A percentile compares a stretch with the other conserved stretches of the same genome.
These are phyloP conservation scores for Begonia masoniana DNA, from an alignment of 306 rosid genomes.

Conservation along the genomic window DNA sequence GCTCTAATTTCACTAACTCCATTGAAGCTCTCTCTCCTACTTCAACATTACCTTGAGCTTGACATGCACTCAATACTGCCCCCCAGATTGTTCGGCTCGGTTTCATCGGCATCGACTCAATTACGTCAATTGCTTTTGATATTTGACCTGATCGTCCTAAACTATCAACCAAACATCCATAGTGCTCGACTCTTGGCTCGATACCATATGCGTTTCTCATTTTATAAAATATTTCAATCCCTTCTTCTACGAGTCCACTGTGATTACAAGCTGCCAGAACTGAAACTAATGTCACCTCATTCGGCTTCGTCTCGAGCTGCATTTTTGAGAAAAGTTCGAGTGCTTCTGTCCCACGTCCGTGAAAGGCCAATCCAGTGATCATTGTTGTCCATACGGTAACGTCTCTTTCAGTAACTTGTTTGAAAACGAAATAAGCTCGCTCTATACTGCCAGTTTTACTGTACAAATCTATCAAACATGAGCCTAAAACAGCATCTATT, in stretches of 20 bases:
- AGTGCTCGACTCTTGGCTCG: constrained; percentile 37
- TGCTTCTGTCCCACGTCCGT: constrained; percentile 37
- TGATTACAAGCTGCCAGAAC: constrained; percentile 46
- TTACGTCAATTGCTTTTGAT: constrained; percentile 25
- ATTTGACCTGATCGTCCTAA: constrained; percentile 32
- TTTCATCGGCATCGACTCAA: constrained; percentile 34
- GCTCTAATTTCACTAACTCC: constrained; percentile 33
- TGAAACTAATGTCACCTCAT: constrained; percentile 32
- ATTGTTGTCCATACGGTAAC: constrained; percentile 37
- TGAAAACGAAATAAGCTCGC: constrained; percentile 30
- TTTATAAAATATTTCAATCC: constrained; percentile 21
- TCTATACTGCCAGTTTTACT: constrained; percentile 39
- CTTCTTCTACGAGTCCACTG: constrained; percentile 40
- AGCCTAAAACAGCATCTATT: constrained; percentile 32
- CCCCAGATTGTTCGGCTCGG: constrained; percentile 42
- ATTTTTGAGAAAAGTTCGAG: constrained; percentile 29
- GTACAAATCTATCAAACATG: constrained; percentile 48
- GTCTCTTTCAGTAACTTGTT: constrained; percentile 23
- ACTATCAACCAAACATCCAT: constrained; percentile 47
- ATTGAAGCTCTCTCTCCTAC: constrained; percentile 34
- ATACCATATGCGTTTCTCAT: constrained; percentile 25
- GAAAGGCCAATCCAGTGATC: constrained; percentile 44
- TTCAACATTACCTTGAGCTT: constrained; percentile 25
- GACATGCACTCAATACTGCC: constrained; percentile 42
- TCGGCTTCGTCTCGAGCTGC: constrained; percentile 27